Conservation (phyloP, 2,329 filamentous ascomycete species). For the Pseudogymnoascus sp. region DNA sequence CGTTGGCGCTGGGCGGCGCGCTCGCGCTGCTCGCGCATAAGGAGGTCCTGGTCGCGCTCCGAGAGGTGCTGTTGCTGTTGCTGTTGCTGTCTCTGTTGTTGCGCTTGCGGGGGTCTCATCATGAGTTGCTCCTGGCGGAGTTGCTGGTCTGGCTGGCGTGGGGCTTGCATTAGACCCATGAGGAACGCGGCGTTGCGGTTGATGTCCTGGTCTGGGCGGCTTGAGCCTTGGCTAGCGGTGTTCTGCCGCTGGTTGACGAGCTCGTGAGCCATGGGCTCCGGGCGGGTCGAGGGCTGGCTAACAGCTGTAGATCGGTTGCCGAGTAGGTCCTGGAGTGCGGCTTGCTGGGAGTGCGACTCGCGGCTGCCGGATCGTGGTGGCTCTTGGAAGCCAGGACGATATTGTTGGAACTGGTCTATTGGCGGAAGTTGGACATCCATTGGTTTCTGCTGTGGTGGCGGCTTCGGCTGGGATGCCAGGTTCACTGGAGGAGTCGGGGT, state of each 20-base stretch:
- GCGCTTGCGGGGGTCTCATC: conserved; percentile 32
- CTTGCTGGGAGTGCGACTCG: conserved; percentile 26
- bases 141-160: conserved; percentile 42
- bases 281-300: conserved; percentile 35
- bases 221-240: conserved; percentile 41
- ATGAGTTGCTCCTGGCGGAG: conserved; percentile 44
- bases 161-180: conserved; percentile 65
- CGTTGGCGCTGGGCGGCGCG: conserved; percentile 31
- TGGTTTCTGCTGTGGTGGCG: conserved; percentile 38
- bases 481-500: conserved; percentile 37
- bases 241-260: conserved; percentile 51
- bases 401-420: conserved; percentile 34
- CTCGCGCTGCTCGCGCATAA: conserved; percentile 20
- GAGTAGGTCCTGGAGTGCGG: conserved; percentile 43
- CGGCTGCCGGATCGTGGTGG: conserved; percentile 20
- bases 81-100: conserved; percentile 21
- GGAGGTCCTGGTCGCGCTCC: conserved; percentile 28
- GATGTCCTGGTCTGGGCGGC: conserved; percentile 38
- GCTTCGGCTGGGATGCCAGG: conserved; percentile 23
- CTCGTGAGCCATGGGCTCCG: conserved; percentile 53
- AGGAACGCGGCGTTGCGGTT: conserved; percentile 73
- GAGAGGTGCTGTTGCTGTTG: conserved; percentile 40
- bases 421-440: conserved; percentile 29
- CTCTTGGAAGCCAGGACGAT: conserved; percentile 25
- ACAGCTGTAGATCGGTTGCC: conserved; percentile 32